Evolutionary conservation across 805 yeast species (phyloP).

Genomic region (Clavispora phyllophila): DNA sequence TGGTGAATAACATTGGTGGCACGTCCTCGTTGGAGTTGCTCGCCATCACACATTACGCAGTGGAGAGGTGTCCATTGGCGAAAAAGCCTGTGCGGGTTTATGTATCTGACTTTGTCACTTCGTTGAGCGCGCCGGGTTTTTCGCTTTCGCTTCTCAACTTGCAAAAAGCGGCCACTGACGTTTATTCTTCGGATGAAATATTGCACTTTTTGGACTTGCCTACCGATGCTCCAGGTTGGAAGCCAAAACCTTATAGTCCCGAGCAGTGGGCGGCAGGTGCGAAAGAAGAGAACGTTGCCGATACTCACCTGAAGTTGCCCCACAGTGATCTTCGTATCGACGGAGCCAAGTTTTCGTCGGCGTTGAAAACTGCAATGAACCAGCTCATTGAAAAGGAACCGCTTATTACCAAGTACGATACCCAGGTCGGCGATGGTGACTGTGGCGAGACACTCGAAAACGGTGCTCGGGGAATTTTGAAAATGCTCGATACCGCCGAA

Average conservation of each 20-base stretch:
- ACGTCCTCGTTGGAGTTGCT: constrained; percentile 74
- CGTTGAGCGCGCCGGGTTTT: constrained; percentile 89
- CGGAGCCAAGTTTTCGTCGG: constrained; percentile 42
- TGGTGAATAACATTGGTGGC: constrained; percentile 88
- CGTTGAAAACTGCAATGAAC: constrained; percentile 42
- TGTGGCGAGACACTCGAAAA: constrained; percentile 87
- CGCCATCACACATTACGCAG: constrained; percentile 61
- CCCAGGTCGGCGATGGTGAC: constrained; percentile 94
- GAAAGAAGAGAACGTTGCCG: constrained; percentile 25
- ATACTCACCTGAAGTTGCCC: constrained; percentile 15
- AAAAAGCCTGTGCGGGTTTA: constrained; percentile 66
- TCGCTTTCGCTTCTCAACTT: constrained; percentile 76
- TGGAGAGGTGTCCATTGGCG: constrained; percentile 44
- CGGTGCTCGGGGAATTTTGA: constrained; percentile 72
- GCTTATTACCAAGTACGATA: constrained; percentile 76
- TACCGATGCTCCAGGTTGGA: constrained; percentile 85
- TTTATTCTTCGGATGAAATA: constrained; percentile 15
- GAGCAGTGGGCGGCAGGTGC: constrained; percentile 26
- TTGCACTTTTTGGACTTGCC: constrained; percentile 61
- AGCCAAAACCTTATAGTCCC: constrained; percentile 31
- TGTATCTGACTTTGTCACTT: constrained; percentile 80
- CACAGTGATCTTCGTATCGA: constrained; percentile 28
- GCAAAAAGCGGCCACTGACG: constrained; percentile 29
- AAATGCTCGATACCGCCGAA: constrained; percentile 39
- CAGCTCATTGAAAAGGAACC: constrained; percentile 51